These are phyloP conservation scores for Colletotrichum brevisporum DNA, from an alignment of 2,329 filamentous ascomycete species.

Conservation along the genomic window DNA sequence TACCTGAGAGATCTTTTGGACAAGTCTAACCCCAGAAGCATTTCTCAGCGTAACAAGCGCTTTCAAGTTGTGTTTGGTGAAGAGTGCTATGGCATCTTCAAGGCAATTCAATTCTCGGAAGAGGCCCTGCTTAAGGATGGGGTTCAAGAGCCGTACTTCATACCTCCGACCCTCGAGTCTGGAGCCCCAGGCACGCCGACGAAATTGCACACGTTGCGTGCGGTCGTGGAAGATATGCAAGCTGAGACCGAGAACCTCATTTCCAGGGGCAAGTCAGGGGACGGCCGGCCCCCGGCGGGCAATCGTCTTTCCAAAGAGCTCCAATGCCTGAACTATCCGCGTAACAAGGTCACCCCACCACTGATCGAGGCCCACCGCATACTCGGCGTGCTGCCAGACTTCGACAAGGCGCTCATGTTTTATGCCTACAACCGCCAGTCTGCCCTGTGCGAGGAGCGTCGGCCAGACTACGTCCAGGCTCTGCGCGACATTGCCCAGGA, in stretches of 20 bases:
- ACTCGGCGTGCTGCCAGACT: slow-evolving; percentile 39
- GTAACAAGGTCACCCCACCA: slow-evolving; percentile 12
- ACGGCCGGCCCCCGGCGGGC: slow-evolving; percentile 5
- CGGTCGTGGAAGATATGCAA: slow-evolving; percentile 65
- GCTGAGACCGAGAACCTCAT: slow-evolving; percentile 63
- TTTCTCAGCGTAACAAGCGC: slow-evolving; percentile 70
- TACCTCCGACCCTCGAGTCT: slow-evolving; percentile 49
- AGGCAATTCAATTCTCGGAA: slow-evolving; percentile 64
- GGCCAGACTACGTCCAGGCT: slow-evolving; percentile 28
- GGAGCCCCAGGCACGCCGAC: slow-evolving; percentile 51
- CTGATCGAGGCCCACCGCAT: slow-evolving; percentile 25
- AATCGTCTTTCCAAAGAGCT: slow-evolving; percentile 32
- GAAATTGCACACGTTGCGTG: slow-evolving; percentile 57
- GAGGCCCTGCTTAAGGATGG: slow-evolving; percentile 53
- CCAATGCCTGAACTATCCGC: slow-evolving; percentile 39
- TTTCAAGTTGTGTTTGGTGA: slow-evolving; percentile 68
- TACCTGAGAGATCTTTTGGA: slow-evolving; percentile 66
- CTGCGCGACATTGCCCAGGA: slow-evolving; percentile 31
- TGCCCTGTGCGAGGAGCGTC: slow-evolving; percentile 30
- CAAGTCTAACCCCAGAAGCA: slow-evolving; percentile 55
- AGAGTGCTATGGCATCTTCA: slow-evolving; percentile 64
- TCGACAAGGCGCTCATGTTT: slow-evolving; percentile 35
- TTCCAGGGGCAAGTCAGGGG: slow-evolving; percentile 40
- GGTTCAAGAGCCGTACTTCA: slow-evolving; percentile 56
- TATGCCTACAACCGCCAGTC: slow-evolving; percentile 37